Evolutionary conservation across 495 filamentous ascomycete genomes (phyloP).

Genomic region (Penicillium ochrochloron): DNA sequence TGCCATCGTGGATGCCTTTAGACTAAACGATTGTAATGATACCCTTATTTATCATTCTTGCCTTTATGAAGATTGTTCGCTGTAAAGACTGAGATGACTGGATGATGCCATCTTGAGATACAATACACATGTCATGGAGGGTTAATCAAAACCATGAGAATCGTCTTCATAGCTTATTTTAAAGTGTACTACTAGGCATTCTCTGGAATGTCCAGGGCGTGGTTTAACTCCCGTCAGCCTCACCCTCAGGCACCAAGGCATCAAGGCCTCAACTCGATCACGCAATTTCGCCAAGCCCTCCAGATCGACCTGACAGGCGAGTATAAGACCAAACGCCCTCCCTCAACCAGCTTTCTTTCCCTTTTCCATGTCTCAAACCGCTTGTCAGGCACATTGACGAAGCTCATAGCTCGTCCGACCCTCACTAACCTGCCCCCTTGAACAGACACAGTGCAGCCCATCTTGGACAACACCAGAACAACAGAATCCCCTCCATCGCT

Average conservation of each 20-base stretch:
- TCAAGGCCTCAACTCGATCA: conserved; percentile 35
- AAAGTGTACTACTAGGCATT: no score
- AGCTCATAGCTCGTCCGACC: conserved; percentile 2
- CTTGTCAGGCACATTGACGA: neutral
- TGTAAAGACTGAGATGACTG: no score
- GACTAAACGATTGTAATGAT: no score
- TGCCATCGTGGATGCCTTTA: no score
- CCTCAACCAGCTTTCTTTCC: conserved; percentile 26
- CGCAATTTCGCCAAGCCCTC: conserved; percentile 49
- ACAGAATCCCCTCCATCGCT: neutral
- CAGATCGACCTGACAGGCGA: conserved; percentile 26
- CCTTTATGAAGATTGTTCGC: no score
- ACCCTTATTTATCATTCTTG: no score
- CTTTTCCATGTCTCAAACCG: conserved; percentile 10
- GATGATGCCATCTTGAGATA: no score
- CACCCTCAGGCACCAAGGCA: conserved; percentile 13
- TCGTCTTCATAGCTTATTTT: no score
- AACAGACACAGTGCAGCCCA: conserved; percentile 1
- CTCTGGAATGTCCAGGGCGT: no score
- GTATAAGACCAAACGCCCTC: conserved; percentile 38
- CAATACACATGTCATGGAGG: no score
- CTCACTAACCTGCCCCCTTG: neutral
- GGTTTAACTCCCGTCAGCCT: neutral
- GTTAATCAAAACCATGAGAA: no score
- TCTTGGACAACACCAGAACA: neutral